Evolutionary conservation across 2,329 filamentous ascomycete species (phyloP), one percentile per base, ranked within the genome.

Genomic region (Trichoderma oligosporum): DNA sequence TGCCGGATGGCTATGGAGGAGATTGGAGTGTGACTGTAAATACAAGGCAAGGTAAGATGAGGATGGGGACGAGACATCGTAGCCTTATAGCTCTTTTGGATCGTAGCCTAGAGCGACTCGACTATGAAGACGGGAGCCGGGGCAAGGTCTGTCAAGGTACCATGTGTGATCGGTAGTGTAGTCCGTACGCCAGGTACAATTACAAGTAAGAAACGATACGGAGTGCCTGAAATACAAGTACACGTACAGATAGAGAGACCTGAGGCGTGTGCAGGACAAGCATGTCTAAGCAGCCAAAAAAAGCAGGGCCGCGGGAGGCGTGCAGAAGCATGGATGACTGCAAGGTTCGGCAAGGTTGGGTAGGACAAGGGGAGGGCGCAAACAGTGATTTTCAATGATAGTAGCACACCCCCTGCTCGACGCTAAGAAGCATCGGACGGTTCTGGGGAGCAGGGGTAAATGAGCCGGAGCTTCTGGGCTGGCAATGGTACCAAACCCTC

Each of bases 1-100:
- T 48, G 57, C 58, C 45, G 56, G 57, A 46, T 45, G 45, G 60
- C 39, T 60, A 61, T 60, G 58, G 63, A 49, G n/a, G 53, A 55
- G 48, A 36, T 53, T 25, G 48, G 56, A 53, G 44, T 44, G 36
- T 62, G 61, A 63, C 45, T 46, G 54, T 61, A 59, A 64, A 65
- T 67, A 64, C 61, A 67, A n/a, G 59, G 63, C 62, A 62, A 63
- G 61, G 52, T 56, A 60, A 62, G 60, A 22, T 36, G n/a, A n/a
- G n/a, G 65, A 64, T 69, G 36, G 69, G 51, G 64, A 66, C 61
- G 75, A 76, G 77, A 68, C 71, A 79, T 80, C 74, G 74, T 67
- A 78, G 75, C 78, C 79, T 82, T 82, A 82, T 82, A 82, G 62
- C 57, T 62, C 61, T 52, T n/a, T n/a, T 62, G 64, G 62, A 66